Evolutionary conservation across 345 rosid genomes (phyloP).

Genomic region (Microthlaspi erraticum): DNA sequence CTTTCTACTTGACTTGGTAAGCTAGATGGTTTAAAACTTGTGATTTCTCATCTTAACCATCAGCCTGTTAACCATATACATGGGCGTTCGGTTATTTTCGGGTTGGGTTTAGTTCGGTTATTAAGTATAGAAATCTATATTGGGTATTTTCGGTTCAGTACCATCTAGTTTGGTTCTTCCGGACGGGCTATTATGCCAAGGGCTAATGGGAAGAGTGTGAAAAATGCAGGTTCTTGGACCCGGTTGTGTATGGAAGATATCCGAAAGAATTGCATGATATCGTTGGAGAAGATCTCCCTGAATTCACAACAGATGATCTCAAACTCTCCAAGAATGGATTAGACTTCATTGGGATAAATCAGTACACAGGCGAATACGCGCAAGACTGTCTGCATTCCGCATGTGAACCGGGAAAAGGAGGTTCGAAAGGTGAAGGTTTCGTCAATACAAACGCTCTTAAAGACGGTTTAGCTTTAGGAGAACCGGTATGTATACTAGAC

Average conservation of each 20-base stretch:
- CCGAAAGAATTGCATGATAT: conserved; percentile 60
- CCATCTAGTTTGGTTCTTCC: too few relatives aligned
- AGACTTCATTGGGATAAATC: conserved; percentile 77
- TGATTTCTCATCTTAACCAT: conserved; percentile 12
- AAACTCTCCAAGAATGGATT: conserved; percentile 45
- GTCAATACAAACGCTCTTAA: conserved; percentile 43
- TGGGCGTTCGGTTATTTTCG: conserved; percentile 78
- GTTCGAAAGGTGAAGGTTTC: conserved; percentile 57
- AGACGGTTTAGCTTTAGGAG: conserved; percentile 55
- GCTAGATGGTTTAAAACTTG: conserved; percentile 4
- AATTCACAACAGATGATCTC: conserved; percentile 53
- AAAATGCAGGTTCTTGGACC: conserved; percentile 66
- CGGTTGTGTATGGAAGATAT: conserved; percentile 62
- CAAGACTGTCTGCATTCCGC: conserved; percentile 60
- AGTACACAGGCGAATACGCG: conserved; percentile 60
- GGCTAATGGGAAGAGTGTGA: conserved; percentile 38
- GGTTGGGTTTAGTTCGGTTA: conserved; percentile 61
- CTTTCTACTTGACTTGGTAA: conserved; percentile 68
- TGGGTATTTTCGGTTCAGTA: not conserved
- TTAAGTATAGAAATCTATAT: too few relatives aligned
- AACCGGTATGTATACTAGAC: conserved; percentile 47
- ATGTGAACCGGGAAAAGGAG: conserved; percentile 62
- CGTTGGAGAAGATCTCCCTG: conserved; percentile 54
- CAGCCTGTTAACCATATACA: conserved; percentile 39
- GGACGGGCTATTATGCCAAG: too few relatives aligned